phyloP scores from a whole-genome alignment of 352 stramenopile genomes.

The Pythium scleroteichum region DNA sequence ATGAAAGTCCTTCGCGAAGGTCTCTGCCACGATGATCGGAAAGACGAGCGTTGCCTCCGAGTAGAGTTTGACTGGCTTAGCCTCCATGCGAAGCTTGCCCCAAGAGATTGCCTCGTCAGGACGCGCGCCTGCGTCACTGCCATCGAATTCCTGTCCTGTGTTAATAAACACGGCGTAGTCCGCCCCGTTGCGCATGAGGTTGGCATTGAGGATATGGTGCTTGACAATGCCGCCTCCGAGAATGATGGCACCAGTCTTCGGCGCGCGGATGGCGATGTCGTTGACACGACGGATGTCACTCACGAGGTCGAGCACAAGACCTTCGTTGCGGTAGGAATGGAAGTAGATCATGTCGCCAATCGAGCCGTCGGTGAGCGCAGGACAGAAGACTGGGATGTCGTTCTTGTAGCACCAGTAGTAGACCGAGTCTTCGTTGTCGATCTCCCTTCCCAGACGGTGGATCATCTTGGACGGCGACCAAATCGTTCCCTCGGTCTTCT shows the following conservation, averaged over 20 bases:
- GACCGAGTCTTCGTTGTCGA: conserved; percentile 97
- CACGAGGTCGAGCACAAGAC: conserved; percentile 97
- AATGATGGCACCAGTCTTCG: conserved; percentile 95
- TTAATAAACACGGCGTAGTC: conserved; percentile 99
- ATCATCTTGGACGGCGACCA: conserved; percentile 99
- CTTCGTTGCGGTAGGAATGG: conserved; percentile 98
- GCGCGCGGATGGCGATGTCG: conserved; percentile 94
- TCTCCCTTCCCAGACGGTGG: conserved; percentile 94
- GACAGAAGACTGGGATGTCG: conserved; percentile 99
- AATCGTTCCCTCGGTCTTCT: conserved; percentile 87
- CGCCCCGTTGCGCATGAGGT: conserved; percentile 99
- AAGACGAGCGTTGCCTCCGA: conserved; percentile 98
- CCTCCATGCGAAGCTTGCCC: conserved; percentile 97
- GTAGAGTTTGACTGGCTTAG: conserved; percentile 96
- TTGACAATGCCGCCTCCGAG: conserved; percentile 98
- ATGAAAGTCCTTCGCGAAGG: conserved; percentile 97
- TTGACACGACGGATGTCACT: conserved; percentile 98
- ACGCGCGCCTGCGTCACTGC: conserved; percentile 96
- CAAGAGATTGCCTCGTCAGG: conserved; percentile 99
- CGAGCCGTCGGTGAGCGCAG: conserved; percentile 98
- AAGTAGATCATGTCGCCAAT: conserved; percentile 99
- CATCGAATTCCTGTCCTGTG: conserved; percentile 98
- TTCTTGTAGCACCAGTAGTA: conserved; percentile 99
- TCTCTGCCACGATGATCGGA: conserved; percentile 98
- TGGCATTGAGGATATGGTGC: conserved; percentile 99